These are phyloP conservation scores for Nidularia sp. DNA, from an alignment of 768 basidiomycete species.

Conservation along the genomic window DNA sequence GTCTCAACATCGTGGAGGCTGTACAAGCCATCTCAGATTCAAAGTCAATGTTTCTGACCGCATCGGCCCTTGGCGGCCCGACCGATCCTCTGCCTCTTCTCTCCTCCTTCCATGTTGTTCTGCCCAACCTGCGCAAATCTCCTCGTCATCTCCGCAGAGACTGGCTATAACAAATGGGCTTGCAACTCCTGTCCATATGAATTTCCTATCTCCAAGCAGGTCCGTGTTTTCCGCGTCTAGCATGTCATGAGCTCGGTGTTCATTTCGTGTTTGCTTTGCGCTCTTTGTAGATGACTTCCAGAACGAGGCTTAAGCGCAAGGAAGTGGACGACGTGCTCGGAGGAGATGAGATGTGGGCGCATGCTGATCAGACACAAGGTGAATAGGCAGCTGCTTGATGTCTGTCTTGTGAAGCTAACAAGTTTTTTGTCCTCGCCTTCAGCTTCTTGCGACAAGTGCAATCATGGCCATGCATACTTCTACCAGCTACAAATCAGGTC, in stretches of 20 bases:
- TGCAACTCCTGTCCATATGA: slow-evolving; percentile 95
- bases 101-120: slow-evolving; percentile 65
- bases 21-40: too few relatives aligned
- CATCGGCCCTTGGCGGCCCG: background rate
- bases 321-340: slow-evolving; percentile 94
- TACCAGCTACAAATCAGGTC: slow-evolving; percentile 95
- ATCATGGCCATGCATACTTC: slow-evolving; percentile 83
- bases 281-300: slow-evolving; percentile 75
- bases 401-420: background rate
- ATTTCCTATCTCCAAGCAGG: slow-evolving; percentile 87
- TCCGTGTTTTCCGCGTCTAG: slow-evolving; percentile 16
- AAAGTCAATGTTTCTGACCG: background rate
- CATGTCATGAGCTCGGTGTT: background rate
- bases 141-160: slow-evolving; percentile 71
- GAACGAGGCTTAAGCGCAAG: slow-evolving; percentile 84
- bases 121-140: slow-evolving; percentile 94
- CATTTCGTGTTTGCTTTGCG: background rate
- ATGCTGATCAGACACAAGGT: slow-evolving; percentile 88
- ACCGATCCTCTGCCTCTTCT: too few relatives aligned
- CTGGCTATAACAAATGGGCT: slow-evolving; percentile 87
- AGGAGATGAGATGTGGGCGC: slow-evolving; percentile 89
- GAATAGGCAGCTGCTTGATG: slow-evolving; percentile 27
- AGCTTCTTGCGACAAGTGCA: slow-evolving; percentile 76
- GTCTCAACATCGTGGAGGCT: too few relatives aligned
- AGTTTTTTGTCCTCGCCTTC: background rate